Conservation (phyloP, 2,329 filamentous ascomycete species). For the Alternaria sp. region DNA sequence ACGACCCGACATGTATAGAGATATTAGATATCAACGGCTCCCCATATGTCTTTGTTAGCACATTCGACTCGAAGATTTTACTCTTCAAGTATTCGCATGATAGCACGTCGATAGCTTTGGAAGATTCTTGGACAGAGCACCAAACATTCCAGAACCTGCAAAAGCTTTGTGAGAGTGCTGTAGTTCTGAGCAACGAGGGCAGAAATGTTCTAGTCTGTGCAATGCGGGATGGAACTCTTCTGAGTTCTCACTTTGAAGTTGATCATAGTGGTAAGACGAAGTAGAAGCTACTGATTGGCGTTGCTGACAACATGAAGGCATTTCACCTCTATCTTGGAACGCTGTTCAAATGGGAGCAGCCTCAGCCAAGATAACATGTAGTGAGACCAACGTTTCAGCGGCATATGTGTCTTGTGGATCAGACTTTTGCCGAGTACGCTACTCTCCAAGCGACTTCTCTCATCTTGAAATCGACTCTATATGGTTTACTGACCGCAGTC, state of each 20-base stretch:
- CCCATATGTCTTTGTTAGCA: constrained; percentile 41
- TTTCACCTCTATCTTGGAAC: constrained; percentile 16
- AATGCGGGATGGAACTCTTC: constrained; percentile 46
- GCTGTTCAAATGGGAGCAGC: constrained; percentile 39
- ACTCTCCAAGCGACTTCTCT: constrained; percentile 12
- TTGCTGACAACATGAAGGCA: constrained; percentile 13
- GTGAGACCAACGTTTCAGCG: constrained; percentile 32
- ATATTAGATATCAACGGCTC: constrained; percentile 32
- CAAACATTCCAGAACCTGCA: constrained; percentile 9
- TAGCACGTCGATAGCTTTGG: constrained; percentile 14
- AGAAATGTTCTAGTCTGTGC: constrained; percentile 44
- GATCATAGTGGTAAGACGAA: constrained; percentile 16
- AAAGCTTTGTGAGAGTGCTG: constrained; percentile 44
- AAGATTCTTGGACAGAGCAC: constrained; percentile 20
- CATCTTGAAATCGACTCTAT: constrained; percentile 44
- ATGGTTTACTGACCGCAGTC: constrained; percentile 47
- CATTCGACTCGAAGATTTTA: constrained; percentile 33
- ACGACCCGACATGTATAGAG: constrained; percentile 48
- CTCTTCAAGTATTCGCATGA: constrained; percentile 28
- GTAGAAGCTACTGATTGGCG: neutral
- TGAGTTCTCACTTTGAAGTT: constrained; percentile 23
- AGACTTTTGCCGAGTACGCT: constrained; percentile 48
- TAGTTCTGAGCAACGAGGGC: constrained; percentile 24
- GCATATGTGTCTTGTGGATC: constrained; percentile 53
- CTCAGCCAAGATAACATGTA: constrained; percentile 34